Base-by-base conservation (phyloP, 2,329 filamentous ascomycete genomes). In the Coniochaeta sp. region DNA sequence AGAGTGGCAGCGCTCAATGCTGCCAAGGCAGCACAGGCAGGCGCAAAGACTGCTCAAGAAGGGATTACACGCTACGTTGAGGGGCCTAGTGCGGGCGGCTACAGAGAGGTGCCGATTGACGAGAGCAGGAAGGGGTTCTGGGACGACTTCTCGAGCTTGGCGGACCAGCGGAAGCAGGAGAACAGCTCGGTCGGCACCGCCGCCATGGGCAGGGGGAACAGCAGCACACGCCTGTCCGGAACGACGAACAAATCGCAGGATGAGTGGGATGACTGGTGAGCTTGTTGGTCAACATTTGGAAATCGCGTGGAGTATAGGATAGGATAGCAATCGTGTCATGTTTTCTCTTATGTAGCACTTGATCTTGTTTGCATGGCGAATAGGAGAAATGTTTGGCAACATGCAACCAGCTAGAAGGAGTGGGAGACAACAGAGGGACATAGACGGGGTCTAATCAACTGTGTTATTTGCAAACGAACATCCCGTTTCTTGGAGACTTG, bases 61-160 rank as follows among this genome's bases (percentile, higher is more conserved):
- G 84, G 87, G 44, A 89, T 98, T 76, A 91, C 82, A 71, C 86
- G 88, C 58, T 97, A 98, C 68, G 92, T 98, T 58, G 95, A 98
- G 71, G 91, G 89, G 3, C 82, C 83, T 69, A 76, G 50, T 67
- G 68, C 59, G 63, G 65, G 61, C 64, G 66, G 64, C 34, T 74
- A 71, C 56, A 69, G 75, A 60, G 70, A 74, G 60, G 75, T 70
- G 59, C 77, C 73, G 60, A 68, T 85, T 58, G 80, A 87, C 68
- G 80, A 79, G 81, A 89, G 73, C 83, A 89, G 88, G 74, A 89
- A 89, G 71, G 89, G 90, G 66, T 96, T 96, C 75, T 97, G 93
- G 93, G 93, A 96, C 71, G 89, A 89, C 66, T 96, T 98, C 74
- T 88, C 91, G 0, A 85, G 83, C 30, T 73, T 88, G 28, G 88